These are phyloP conservation scores for Amphicarpaea edgeworthii DNA, from an alignment of 306 rosid genomes.

Conservation along the genomic window DNA sequence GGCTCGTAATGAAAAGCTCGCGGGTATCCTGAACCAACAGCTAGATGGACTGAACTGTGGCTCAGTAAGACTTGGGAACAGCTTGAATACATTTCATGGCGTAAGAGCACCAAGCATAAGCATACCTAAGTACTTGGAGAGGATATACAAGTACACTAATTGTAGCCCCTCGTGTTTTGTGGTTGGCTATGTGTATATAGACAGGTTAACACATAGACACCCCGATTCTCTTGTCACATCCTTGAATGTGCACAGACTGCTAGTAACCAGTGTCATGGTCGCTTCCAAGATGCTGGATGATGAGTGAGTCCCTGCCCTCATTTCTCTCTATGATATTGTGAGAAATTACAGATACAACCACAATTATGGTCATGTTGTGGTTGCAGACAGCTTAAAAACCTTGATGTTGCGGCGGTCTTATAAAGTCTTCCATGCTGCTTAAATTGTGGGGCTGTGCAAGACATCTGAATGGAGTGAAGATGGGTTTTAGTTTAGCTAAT, in stretches of 20 bases:
- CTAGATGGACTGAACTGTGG: conserved; percentile 45
- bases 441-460: too few relatives aligned
- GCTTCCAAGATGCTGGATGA: conserved; percentile 98
- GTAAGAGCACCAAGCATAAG: conserved; percentile 84
- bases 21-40: conserved; percentile 52
- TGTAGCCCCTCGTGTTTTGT: conserved; percentile 97
- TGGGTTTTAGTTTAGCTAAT: conserved; percentile 1
- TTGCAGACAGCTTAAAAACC: too few relatives aligned
- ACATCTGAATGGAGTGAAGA: conserved; percentile 3
- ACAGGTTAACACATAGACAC: conserved; percentile 74
- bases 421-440: too few relatives aligned
- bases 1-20: conserved; percentile 67
- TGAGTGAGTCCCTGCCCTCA: conserved; percentile 66
- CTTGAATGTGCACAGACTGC: conserved; percentile 83
- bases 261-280: conserved; percentile 80
- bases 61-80: conserved; percentile 56
- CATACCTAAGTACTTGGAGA: conserved; percentile 90
- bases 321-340: too few relatives aligned
- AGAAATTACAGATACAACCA: too few relatives aligned
- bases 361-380: too few relatives aligned
- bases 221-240: conserved; percentile 86
- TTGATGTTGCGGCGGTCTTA: too few relatives aligned
- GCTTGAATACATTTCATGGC: conserved; percentile 78
- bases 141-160: conserved; percentile 83
- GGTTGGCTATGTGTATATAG: conserved; percentile 87